Conservation (phyloP, 495 filamentous ascomycete species). For the Hyaloscypha finlandica region DNA sequence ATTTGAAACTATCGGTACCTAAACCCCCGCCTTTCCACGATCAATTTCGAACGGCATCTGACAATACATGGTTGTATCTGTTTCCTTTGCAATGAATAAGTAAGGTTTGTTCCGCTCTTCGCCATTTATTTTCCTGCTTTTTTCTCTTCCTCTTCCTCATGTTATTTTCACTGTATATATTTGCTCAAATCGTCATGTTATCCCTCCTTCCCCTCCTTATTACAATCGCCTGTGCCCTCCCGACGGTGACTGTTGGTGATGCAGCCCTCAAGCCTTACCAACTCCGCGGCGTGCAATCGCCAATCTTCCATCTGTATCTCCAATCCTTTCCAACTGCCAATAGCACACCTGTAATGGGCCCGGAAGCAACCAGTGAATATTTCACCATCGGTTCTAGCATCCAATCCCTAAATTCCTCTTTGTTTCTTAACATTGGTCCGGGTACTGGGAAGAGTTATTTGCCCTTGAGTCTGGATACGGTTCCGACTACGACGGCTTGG, state of each 20-base stretch:
- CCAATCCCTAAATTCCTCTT: conserved; percentile 45
- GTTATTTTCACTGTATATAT: conserved; percentile 11
- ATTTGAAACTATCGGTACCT: conserved; percentile 12
- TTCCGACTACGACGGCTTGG: conserved; percentile 45
- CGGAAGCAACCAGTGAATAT: conserved; percentile 43
- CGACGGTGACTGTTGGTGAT: not conserved
- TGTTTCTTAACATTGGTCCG: conserved; percentile 46
- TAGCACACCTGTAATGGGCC: conserved; percentile 47
- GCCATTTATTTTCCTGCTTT: not conserved
- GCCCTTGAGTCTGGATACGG: conserved; percentile 43
- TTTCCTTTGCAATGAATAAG: not conserved
- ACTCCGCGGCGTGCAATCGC: conserved; percentile 44
- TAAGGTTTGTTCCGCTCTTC: not conserved
- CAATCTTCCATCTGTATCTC: conserved; percentile 48
- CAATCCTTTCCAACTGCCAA: conserved; percentile 39
- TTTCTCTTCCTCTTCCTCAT: not conserved
- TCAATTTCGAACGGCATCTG: conserved; percentile 23
- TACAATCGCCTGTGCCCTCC: conserved; percentile 4
- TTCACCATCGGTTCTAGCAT: conserved; percentile 51
- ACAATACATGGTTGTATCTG: conserved; percentile 2
- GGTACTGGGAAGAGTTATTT: conserved; percentile 39
- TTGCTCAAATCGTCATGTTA: not conserved
- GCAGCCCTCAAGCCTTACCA: conserved; percentile 41
- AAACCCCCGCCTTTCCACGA: not conserved
- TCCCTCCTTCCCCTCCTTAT: conserved; percentile 15